Base-by-base conservation (phyloP, 2,329 filamentous ascomycete species). In the Amesomyces nigricolor region DNA sequence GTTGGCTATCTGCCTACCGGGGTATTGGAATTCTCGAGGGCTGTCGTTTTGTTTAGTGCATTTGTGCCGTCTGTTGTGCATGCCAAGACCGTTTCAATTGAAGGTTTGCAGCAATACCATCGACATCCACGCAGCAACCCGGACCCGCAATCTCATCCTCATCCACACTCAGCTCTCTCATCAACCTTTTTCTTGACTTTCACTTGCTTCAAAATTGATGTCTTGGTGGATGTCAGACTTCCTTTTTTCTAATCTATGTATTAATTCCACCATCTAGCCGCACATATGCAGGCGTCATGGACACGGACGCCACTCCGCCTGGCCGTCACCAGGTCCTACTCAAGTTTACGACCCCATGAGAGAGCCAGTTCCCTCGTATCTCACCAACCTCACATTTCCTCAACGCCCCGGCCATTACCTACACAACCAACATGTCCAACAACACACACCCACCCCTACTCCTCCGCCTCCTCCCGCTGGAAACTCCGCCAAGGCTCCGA, bases 401-500 rank as follows among this genome's bases (percentile, higher is more conserved):
- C 37, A 4, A 22, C 6, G 10, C 32, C 29, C 19, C 35, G 10
- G 14, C 35, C 26, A 51, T 16, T 13, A 29, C 37, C 37, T n/a
- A 11, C 39, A 39, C 9, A 30, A 19, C 4, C 29, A 44, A 26
- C 22, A 26, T 26, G 22, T 26, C 16, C 13, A 35, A 8, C 22
- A 30, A 38, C 9, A 32, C 26, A 14, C 8, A n/a, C 50, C 43
- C 46, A 14, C 39, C 19, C 40, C 46, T 13, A 37, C n/a, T 71
- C 78, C 0, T 91, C 89, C 2, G 89, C 86, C 1, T 88, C 81
- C 45, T 73, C 72, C 49, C 77, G 84, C 70, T 99, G 94, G 94
- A 89, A 90, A 69, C 78, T 80, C 51, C 86, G 94, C 17, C 91
- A 96, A 67, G 75, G 75, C 39, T 79, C 72, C 40, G 94, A 99